phyloP scores from a whole-genome alignment of 2,329 filamentous ascomycete species.

The Colletotrichum falcatum region DNA sequence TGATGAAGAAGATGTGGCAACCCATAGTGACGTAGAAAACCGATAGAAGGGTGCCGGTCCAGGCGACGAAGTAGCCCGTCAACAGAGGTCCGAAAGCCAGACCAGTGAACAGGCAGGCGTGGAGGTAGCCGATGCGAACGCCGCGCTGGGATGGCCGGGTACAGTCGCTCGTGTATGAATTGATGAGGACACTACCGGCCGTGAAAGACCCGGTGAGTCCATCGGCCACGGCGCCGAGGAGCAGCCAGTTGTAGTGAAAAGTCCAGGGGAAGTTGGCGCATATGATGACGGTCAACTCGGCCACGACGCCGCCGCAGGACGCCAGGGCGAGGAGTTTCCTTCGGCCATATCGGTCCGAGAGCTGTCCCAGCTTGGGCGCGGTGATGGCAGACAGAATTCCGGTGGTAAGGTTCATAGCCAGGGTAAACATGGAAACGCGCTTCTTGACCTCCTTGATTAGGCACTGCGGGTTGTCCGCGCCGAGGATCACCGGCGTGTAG shows the following conservation, averaged over 20 bases:
- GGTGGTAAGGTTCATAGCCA: conserved; percentile 79
- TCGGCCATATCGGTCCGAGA: conserved; percentile 90
- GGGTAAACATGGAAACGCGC: conserved; percentile 80
- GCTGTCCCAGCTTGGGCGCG: conserved; percentile 83
- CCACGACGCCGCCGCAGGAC: conserved; percentile 78
- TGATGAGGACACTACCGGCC: conserved; percentile 77
- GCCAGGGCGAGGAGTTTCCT: conserved; percentile 79
- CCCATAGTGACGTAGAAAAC: conserved; percentile 86
- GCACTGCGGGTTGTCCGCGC: conserved; percentile 82
- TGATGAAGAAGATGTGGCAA: conserved; percentile 79
- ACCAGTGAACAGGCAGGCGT: conserved; percentile 90
- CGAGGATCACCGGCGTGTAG: conserved; percentile 74
- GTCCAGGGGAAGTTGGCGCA: conserved; percentile 79
- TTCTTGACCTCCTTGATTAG: conserved; percentile 82
- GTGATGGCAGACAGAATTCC: conserved; percentile 84
- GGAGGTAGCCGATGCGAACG: conserved; percentile 89
- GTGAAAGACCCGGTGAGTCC: conserved; percentile 92
- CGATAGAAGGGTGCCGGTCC: conserved; percentile 79
- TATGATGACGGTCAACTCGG: conserved; percentile 82
- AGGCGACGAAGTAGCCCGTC: conserved; percentile 82
- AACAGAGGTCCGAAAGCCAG: conserved; percentile 87
- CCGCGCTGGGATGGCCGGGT: conserved; percentile 83
- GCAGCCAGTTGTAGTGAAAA: conserved; percentile 81
- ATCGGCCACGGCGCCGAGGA: conserved; percentile 82
- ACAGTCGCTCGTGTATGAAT: conserved; percentile 92